Conservation (phyloP, 2,329 filamentous ascomycete genomes). For the Fusarium drepaniforme region DNA sequence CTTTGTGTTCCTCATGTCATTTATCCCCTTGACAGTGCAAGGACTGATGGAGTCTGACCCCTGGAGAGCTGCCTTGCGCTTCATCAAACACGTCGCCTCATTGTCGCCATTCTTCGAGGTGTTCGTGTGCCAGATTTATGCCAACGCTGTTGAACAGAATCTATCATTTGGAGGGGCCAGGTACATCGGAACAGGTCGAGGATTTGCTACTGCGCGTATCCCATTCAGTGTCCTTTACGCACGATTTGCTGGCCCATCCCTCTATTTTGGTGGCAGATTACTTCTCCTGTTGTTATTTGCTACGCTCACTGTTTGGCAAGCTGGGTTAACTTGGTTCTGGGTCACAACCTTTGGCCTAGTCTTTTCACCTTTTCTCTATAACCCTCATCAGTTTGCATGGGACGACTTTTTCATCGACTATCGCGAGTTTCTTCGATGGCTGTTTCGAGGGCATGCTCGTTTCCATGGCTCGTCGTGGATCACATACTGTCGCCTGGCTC, state of each 20-base stretch:
- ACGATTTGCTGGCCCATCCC: neutral
- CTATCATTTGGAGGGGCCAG: neutral
- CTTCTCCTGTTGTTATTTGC: neutral
- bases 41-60: neutral
- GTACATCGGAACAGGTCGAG: neutral
- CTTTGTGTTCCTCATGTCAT: constrained; percentile 2
- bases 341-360: neutral
- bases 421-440: neutral
- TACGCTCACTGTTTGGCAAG: neutral
- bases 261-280: neutral
- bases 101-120: neutral
- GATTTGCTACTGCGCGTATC: neutral
- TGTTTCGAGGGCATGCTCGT: neutral
- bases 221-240: neutral
- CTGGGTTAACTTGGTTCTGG: neutral
- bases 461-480: neutral
- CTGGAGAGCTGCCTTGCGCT: neutral
- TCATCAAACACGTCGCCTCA: neutral
- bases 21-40: neutral
- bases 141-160: neutral
- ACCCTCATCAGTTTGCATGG: neutral
- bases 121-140: neutral
- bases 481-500: neutral
- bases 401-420: neutral
- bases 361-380: constrained; percentile 1